Percentiles rank a stretch among this genome's conserved stretches.
These are phyloP conservation scores for Filobasidium floriforme DNA, from an alignment of 768 basidiomycete genomes.

Conservation along the genomic window DNA sequence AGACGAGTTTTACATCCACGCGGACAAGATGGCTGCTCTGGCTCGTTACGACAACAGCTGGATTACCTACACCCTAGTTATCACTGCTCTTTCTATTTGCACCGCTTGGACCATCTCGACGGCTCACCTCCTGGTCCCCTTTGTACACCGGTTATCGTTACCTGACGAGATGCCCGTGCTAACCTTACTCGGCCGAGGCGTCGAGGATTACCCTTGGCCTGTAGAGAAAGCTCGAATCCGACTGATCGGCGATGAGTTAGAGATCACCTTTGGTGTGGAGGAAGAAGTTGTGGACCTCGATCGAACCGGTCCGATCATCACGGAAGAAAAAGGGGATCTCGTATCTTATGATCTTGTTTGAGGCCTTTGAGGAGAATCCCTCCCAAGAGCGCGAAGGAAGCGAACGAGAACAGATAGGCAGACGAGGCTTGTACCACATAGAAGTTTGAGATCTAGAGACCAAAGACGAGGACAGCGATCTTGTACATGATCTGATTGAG, in stretches of 20 bases:
- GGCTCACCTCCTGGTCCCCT: neutral
- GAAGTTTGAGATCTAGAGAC: too few species aligned
- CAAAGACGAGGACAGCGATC: too few species aligned
- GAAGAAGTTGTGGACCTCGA: neutral
- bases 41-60: neutral
- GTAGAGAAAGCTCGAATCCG: neutral
- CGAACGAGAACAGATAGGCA: too few species aligned
- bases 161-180: neutral
- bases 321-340: too few species aligned
- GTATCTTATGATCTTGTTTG: too few species aligned
- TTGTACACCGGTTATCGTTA: neutral
- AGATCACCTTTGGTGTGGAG: neutral
- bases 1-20: neutral
- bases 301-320: too few species aligned
- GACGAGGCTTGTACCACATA: too few species aligned
- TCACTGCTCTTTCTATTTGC: neutral
- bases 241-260: neutral
- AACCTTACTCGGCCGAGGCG: neutral
- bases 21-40: neutral
- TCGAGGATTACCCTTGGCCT: conserved; percentile 6
- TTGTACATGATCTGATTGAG: too few species aligned
- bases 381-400: too few species aligned
- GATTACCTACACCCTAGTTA: neutral
- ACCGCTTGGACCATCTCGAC: neutral
- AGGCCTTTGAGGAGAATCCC: too few species aligned